phyloP scores from a whole-genome alignment of 768 basidiomycete species.

The Cyclocybe aegerita region DNA sequence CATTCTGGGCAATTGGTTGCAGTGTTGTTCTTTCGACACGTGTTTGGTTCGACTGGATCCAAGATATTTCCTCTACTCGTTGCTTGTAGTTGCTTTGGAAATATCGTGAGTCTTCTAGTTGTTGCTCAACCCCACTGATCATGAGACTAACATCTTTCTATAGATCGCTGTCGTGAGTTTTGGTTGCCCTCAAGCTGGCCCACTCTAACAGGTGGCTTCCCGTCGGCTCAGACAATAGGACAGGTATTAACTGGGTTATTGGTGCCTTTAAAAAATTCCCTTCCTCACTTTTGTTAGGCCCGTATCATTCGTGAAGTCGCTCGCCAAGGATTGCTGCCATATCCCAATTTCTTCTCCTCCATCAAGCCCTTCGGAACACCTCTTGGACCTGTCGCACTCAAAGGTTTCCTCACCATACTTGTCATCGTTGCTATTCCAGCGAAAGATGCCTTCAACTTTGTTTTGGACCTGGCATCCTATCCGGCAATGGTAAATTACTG shows the following conservation, averaged over 20 bases:
- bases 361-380: conserved; percentile 51
- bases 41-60: conserved; percentile 27
- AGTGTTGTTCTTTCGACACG: conserved; percentile 30
- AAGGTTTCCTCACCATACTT: conserved; percentile 36
- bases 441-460: conserved; percentile 36
- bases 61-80: conserved; percentile 30
- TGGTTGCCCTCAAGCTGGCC: not conserved
- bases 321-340: conserved; percentile 52
- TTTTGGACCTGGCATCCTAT: conserved; percentile 40
- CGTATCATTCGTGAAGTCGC: conserved; percentile 51
- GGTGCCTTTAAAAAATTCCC: not conserved
- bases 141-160: not conserved
- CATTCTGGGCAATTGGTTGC: conserved; percentile 33
- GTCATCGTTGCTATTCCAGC: conserved; percentile 40
- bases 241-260: conserved; percentile 13
- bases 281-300: conserved; percentile 22
- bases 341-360: conserved; percentile 44
- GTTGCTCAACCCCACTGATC: not conserved
- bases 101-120: conserved; percentile 27
- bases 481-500: conserved; percentile 29
- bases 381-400: conserved; percentile 38
- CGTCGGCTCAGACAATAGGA: conserved; percentile 23
- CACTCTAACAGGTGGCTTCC: not conserved
- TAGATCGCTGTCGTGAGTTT: conserved; percentile 29
- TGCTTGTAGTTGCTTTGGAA: conserved; percentile 35